Conservation (phyloP, 2,329 filamentous ascomycete species). For the Apiospora sp. region DNA sequence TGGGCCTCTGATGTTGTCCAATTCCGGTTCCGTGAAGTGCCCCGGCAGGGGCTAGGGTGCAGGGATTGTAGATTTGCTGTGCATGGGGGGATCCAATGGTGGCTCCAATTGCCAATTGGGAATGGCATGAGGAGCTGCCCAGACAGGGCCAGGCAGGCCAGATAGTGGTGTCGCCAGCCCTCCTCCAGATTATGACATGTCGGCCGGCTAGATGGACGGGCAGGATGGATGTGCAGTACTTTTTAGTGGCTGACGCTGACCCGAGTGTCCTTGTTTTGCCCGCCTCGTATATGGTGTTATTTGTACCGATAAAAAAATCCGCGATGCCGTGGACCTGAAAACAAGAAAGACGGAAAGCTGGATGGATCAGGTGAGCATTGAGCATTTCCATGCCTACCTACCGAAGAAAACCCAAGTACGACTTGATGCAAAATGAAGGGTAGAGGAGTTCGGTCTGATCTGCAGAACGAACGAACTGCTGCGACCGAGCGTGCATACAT, state of each 20-base stretch:
- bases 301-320: not conserved
- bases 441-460: not conserved
- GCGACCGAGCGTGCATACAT: constrained; percentile 16
- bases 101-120: constrained; percentile 3
- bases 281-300: not conserved
- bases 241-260: not conserved
- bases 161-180: not conserved
- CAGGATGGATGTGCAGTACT: not conserved
- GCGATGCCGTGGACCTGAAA: not conserved
- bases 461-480: constrained; percentile 9
- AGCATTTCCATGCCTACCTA: too few species aligned
- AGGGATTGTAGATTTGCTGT: constrained; percentile 19
- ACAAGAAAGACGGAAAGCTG: not conserved
- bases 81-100: constrained; percentile 17
- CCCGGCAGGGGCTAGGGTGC: constrained; percentile 6
- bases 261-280: not conserved
- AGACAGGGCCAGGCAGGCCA: not conserved
- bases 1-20: constrained; percentile 5
- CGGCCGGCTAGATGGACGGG: not conserved
- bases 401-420: not conserved
- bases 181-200: constrained; percentile 19
- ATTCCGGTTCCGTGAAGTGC: constrained; percentile 8
- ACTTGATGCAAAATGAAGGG: not conserved
- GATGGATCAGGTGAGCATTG: not conserved
- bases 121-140: constrained; percentile 11